These are phyloP conservation scores for Luzula sylvatica DNA, from an alignment of 176 grass and related monocot genomes.

Conservation along the genomic window DNA sequence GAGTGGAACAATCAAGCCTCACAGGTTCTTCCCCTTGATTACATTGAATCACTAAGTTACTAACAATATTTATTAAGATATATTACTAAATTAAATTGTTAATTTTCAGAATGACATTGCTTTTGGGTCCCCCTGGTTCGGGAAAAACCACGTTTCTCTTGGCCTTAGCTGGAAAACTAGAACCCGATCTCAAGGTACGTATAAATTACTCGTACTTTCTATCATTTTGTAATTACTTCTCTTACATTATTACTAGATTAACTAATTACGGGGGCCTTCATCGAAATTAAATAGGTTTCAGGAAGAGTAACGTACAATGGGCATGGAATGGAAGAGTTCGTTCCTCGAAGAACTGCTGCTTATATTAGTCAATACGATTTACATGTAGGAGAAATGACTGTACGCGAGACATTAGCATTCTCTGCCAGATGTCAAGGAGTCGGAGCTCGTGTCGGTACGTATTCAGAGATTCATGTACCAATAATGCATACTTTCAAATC, in stretches of 20 bases:
- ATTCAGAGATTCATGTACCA: too few species aligned
- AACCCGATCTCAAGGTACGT: constrained; percentile 17
- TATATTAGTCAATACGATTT: constrained; percentile 28
- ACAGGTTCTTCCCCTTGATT: too few species aligned
- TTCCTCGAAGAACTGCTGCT: constrained; percentile 15
- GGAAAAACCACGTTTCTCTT: constrained; percentile 27
- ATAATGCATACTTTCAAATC: too few species aligned
- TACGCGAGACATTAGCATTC: constrained; percentile 23
- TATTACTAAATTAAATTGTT: background rate
- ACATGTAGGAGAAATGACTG: constrained; percentile 24
- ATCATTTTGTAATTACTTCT: too few species aligned
- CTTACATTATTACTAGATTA: background rate
- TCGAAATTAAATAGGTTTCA: constrained; percentile 11
- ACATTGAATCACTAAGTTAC: too few species aligned
- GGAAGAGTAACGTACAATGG: constrained; percentile 31
- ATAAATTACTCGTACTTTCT: background rate
- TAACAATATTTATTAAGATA: too few species aligned
- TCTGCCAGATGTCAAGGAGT: constrained; percentile 29
- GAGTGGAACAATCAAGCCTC: constrained; percentile 21
- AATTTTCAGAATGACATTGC: constrained; percentile 26
- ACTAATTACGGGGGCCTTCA: background rate
- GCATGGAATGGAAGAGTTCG: constrained; percentile 17
- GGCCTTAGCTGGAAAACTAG: constrained; percentile 28
- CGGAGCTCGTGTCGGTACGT: constrained; percentile 15
- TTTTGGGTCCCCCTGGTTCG: constrained; percentile 26